These are phyloP conservation scores for Quercus rubra DNA, from an alignment of 306 rosid genomes.

Conservation along the genomic window DNA sequence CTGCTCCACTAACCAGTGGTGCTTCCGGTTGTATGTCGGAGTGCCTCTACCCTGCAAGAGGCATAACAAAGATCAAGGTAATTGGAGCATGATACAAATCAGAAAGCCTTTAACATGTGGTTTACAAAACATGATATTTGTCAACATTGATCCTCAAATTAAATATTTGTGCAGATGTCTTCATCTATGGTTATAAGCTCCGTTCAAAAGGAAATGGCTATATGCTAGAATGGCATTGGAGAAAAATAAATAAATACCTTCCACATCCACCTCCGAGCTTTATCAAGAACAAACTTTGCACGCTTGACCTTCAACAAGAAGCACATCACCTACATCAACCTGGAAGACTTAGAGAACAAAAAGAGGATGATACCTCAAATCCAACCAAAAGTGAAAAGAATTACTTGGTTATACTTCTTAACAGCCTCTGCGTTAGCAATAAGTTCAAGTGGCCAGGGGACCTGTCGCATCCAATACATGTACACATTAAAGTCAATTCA, in stretches of 20 bases:
- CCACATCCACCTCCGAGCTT: slow-evolving; percentile 99
- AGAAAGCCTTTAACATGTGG: slow-evolving; percentile 6
- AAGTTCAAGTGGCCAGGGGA: slow-evolving; percentile 98
- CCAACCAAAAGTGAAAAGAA: slow-evolving; percentile 15
- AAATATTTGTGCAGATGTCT: not conserved
- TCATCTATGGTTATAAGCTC: not conserved
- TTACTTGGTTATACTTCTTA: slow-evolving; percentile 94
- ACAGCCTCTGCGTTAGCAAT: slow-evolving; percentile 88
- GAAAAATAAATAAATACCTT: slow-evolving; percentile 51
- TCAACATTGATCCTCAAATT: slow-evolving; percentile 9
- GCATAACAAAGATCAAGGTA: slow-evolving; percentile 14
- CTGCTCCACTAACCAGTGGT: slow-evolving; percentile 92
- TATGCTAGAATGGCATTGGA: slow-evolving; percentile 11
- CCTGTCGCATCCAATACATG: slow-evolving; percentile 47
- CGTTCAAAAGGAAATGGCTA: not conserved
- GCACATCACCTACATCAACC: slow-evolving; percentile 67
- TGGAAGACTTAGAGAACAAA: slow-evolving; percentile 11
- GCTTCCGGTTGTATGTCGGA: slow-evolving; percentile 51
- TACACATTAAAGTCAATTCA: not conserved
- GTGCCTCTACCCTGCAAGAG: slow-evolving; percentile 73
- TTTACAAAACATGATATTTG: slow-evolving; percentile 3
- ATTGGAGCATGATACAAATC: slow-evolving; percentile 8
- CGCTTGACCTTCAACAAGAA: slow-evolving; percentile 95
- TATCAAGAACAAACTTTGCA: slow-evolving; percentile 87
- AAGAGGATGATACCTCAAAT: slow-evolving; percentile 6